These are phyloP conservation scores for Acanthamoeba healyi DNA, from an alignment of 208 protist genomes.

Conservation along the genomic window DNA sequence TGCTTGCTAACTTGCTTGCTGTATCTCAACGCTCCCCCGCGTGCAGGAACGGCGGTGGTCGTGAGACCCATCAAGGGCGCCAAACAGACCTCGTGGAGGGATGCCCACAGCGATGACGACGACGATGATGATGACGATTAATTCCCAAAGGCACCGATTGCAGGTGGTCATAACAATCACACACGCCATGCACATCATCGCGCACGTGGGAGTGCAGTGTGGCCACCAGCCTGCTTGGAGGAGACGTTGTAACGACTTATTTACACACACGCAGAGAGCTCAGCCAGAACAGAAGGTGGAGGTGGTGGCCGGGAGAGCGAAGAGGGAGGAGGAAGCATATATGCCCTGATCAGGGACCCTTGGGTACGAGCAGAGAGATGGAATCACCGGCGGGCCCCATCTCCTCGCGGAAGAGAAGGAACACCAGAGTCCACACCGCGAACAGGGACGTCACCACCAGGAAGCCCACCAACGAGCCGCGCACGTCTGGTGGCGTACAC, in stretches of 20 bases:
- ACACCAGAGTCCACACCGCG: slow-evolving; percentile 14
- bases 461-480: slow-evolving; percentile 22
- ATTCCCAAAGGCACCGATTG: no score
- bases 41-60: not conserved
- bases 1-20: no score
- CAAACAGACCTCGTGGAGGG: no score
- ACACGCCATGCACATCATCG: no score
- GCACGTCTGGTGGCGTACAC: slow-evolving; percentile 47
- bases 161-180: no score
- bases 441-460: slow-evolving; percentile 13
- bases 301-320: no score
- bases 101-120: not conserved
- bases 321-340: not conserved
- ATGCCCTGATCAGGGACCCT: slow-evolving; percentile 44
- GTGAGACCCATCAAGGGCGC: not conserved
- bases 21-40: no score
- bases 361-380: slow-evolving; percentile 29
- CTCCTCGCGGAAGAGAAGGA: slow-evolving; percentile 43
- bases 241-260: no score
- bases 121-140: not conserved
- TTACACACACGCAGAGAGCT: no score
- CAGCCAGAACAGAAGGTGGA: no score
- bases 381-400: slow-evolving; percentile 11
- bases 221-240: no score
- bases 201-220: no score